phyloP scores from a whole-genome alignment of 768 basidiomycete species.

The Auricularia auricula-judae region DNA sequence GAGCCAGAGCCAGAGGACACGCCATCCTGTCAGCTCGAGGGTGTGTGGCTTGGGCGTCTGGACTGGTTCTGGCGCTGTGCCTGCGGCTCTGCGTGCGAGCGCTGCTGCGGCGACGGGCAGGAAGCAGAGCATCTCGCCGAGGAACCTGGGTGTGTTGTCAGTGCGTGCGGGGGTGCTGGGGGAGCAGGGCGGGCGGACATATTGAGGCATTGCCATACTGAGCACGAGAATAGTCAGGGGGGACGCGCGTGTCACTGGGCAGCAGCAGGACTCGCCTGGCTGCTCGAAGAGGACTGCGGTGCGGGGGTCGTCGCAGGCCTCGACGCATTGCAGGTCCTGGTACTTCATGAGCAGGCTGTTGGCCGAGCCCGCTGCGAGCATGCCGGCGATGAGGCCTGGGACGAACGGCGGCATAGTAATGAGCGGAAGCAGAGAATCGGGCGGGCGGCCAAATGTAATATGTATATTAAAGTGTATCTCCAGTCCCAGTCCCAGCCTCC shows the following conservation, averaged over 20 bases:
- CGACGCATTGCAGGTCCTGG: conserved; percentile 97
- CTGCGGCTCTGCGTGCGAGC: conserved; percentile 29
- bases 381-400: conserved; percentile 76
- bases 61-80: conserved; percentile 5
- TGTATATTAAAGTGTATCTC: too few species aligned
- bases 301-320: conserved; percentile 64
- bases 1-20: conserved; percentile 70
- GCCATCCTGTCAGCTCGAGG: conserved; percentile 48
- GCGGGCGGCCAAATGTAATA: background rate
- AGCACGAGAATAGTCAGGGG: conserved; percentile 33
- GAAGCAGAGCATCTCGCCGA: conserved; percentile 93
- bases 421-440: background rate
- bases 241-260: conserved; percentile 53
- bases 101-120: conserved; percentile 71
- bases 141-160: conserved; percentile 23
- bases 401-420: conserved; percentile 59
- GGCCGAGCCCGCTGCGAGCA: conserved; percentile 67
- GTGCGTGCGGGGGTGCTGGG: conserved; percentile 2
- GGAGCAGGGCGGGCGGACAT: background rate
- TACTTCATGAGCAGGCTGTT: conserved; percentile 15
- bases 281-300: conserved; percentile 78
- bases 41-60: conserved; percentile 18
- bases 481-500: conserved; percentile 6
- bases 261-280: conserved; percentile 61
- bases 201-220: conserved; percentile 1